Evolutionary conservation across 306 rosid genomes (phyloP).

Genomic region (Phaseolus lunatus): DNA sequence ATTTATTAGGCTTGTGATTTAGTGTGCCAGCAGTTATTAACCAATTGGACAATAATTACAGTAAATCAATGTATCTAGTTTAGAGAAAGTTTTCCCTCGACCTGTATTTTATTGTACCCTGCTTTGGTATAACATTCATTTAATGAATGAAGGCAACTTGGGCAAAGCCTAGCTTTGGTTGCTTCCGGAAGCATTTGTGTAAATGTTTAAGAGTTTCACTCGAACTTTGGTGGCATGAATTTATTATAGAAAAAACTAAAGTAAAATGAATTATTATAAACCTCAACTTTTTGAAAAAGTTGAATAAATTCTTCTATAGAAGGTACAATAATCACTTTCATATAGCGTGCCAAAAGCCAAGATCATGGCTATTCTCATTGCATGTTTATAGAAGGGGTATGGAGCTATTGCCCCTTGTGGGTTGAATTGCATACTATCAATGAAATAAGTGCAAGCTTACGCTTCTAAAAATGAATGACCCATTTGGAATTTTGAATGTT

Average conservation of each 20-base stretch:
- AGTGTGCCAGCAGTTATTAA: constrained; percentile 12
- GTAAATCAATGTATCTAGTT: constrained; percentile 29
- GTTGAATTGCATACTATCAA: not conserved
- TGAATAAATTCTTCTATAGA: too few relatives aligned
- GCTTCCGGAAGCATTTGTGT: constrained; percentile 14
- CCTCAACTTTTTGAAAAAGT: too few relatives aligned
- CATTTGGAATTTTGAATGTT: constrained; percentile 14
- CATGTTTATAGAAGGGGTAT: not conserved
- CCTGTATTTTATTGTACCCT: constrained; percentile 8
- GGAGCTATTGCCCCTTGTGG: not conserved
- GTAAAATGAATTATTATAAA: too few relatives aligned
- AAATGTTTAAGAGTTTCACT: not conserved
- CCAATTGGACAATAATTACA: constrained; percentile 31
- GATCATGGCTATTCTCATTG: not conserved
- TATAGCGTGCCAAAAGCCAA: not conserved
- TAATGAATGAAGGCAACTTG: not conserved
- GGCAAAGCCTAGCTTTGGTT: constrained; percentile 16
- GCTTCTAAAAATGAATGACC: constrained; percentile 11
- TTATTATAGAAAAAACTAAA: too few relatives aligned
- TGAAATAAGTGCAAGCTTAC: not conserved
- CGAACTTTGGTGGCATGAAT: not conserved
- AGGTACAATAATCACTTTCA: not conserved
- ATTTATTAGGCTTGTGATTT: constrained; percentile 1
- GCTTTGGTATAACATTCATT: not conserved
- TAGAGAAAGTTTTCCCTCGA: constrained; percentile 21